A percentile compares a stretch with the other conserved stretches of the same genome.
Evolutionary conservation across 139 green algal species (phyloP).

Genomic region (Micractinium conductrix): DNA sequence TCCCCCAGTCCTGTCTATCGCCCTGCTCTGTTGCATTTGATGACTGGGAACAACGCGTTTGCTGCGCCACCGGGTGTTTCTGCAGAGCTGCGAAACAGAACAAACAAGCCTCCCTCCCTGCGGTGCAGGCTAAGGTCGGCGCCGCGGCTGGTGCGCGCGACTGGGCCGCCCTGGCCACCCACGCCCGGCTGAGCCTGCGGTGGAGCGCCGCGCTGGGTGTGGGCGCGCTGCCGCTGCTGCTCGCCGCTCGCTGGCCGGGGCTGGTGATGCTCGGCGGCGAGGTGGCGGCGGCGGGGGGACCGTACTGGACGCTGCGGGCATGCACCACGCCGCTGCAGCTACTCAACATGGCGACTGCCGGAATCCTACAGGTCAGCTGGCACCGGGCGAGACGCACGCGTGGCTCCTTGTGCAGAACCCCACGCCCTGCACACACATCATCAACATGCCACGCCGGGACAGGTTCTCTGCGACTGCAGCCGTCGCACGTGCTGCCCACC

Average conservation of each 20-base stretch:
- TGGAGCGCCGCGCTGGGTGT: constrained; percentile 40
- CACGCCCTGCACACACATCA: background rate
- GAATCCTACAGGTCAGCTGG: constrained; percentile 45
- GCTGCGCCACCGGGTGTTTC: too few species aligned
- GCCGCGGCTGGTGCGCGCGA: constrained; percentile 46
- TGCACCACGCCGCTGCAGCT: constrained; percentile 54
- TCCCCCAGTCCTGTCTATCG: too few species aligned
- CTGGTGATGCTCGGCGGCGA: constrained; percentile 40
- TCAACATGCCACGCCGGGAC: constrained; percentile 43
- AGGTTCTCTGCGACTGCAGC: too few species aligned
- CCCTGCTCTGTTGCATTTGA: background rate
- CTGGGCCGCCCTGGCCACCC: constrained; percentile 45
- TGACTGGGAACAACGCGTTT: too few species aligned
- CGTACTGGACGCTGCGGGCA: constrained; percentile 55
- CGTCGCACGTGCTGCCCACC: background rate
- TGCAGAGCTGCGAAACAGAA: too few species aligned
- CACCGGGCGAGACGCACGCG: background rate
- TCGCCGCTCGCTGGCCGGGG: constrained; percentile 7
- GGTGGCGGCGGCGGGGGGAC: constrained; percentile 31
- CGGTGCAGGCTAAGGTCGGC: too few species aligned
- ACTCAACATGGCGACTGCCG: constrained; percentile 59
- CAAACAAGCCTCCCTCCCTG: too few species aligned
- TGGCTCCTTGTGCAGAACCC: background rate
- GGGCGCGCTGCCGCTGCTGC: background rate
- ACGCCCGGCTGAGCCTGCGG: constrained; percentile 53